Percentiles rank a stretch among this genome's conserved stretches.
These are phyloP conservation scores for Massospora cicadina DNA, from an alignment of 371 early-diverging fungal species.

Conservation along the genomic window DNA sequence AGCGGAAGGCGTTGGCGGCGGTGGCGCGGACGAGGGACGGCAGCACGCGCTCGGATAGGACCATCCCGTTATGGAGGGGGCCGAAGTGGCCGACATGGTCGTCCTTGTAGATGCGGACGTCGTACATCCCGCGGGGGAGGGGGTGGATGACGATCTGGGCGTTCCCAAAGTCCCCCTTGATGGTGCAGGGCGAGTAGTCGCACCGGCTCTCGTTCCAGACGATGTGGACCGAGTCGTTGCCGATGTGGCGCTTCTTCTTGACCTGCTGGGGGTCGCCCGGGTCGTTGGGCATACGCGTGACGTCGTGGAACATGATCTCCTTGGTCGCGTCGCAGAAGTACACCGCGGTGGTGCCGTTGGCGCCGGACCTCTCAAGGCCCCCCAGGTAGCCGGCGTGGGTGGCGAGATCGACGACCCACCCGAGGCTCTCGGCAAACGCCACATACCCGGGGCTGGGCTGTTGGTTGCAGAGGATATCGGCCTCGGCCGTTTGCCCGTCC, in stretches of 20 bases:
- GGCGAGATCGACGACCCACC: conserved; percentile 66
- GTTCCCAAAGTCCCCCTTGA: conserved; percentile 94
- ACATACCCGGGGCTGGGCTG: conserved; percentile 46
- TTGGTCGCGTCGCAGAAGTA: conserved; percentile 66
- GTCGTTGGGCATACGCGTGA: conserved; percentile 75
- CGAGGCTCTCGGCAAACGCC: conserved; percentile 66
- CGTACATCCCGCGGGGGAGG: conserved; percentile 38
- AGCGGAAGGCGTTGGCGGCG: conserved; percentile 51
- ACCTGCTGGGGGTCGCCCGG: conserved; percentile 55
- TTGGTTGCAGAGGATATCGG: conserved; percentile 58
- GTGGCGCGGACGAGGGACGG: conserved; percentile 70
- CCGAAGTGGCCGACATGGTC: conserved; percentile 61
- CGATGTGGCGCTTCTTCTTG: conserved; percentile 95
- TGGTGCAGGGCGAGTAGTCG: conserved; percentile 68
- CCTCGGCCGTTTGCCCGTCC: conserved; percentile 73
- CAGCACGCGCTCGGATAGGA: conserved; percentile 51
- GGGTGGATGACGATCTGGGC: conserved; percentile 83
- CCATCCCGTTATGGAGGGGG: conserved; percentile 62
- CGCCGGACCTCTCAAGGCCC: conserved; percentile 60
- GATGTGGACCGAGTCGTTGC: conserved; percentile 94
- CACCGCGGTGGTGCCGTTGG: conserved; percentile 55
- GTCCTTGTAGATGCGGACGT: conserved; percentile 59
- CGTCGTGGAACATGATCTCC: conserved; percentile 88
- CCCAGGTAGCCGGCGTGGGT: conserved; percentile 76
- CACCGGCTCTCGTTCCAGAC: conserved; percentile 87